Conservation (phyloP, 345 rosid genomes). For the Erodium maritimum region DNA sequence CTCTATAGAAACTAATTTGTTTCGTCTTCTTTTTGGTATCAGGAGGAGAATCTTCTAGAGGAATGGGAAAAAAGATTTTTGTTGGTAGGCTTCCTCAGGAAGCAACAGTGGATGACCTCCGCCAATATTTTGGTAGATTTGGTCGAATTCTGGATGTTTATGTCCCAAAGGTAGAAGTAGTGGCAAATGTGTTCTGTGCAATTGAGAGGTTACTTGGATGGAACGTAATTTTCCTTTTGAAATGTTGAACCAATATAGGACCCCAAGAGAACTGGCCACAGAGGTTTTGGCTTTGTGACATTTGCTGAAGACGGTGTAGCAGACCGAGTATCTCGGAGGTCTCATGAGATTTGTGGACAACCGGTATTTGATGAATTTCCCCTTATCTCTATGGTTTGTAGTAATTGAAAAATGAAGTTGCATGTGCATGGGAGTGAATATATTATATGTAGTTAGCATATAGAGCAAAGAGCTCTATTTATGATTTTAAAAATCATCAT, state of each 20-base stretch:
- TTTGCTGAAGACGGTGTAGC: slow-evolving; percentile 95
- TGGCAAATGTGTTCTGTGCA: background rate
- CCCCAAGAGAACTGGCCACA: slow-evolving; percentile 87
- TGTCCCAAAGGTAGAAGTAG: slow-evolving; percentile 46
- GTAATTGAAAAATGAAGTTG: background rate
- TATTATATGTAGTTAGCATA: no score
- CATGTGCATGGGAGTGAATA: background rate
- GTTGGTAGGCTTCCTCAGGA: slow-evolving; percentile 98
- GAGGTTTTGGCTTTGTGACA: slow-evolving; percentile 95
- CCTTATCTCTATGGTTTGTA: background rate
- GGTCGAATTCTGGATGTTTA: slow-evolving; percentile 86
- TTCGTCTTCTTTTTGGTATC: slow-evolving; percentile 4
- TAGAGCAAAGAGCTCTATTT: slow-evolving; percentile 1
- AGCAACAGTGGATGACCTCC: slow-evolving; percentile 74
- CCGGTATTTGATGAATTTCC: slow-evolving; percentile 37
- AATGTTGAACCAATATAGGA: slow-evolving; percentile 34
- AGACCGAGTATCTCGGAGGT: slow-evolving; percentile 77
- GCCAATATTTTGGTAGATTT: slow-evolving; percentile 84
- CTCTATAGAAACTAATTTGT: background rate
- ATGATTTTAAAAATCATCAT: background rate
- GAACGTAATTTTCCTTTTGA: slow-evolving; percentile 1
- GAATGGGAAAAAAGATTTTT: slow-evolving; percentile 85
- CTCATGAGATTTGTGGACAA: slow-evolving; percentile 96
- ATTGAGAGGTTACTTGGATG: background rate
- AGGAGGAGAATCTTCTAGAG: slow-evolving; percentile 58